phyloP scores from a whole-genome alignment of 1,139 yeast species.

The Pichia sp. region DNA sequence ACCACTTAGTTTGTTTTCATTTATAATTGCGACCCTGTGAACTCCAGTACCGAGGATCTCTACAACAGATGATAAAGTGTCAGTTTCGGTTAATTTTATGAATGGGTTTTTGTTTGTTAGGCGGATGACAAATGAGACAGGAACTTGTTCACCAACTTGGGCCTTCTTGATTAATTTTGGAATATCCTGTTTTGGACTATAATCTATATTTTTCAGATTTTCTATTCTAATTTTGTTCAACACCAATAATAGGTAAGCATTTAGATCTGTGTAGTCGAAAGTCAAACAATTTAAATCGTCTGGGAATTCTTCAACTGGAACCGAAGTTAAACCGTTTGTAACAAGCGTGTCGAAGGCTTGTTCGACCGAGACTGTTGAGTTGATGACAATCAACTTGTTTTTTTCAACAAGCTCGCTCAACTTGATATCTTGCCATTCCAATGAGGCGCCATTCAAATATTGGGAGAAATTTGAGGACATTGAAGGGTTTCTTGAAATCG shows the following conservation, averaged over 20 bases:
- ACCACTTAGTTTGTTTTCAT: constrained; percentile 57
- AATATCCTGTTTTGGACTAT: constrained; percentile 32
- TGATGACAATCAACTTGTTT: constrained; percentile 69
- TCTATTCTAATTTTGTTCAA: constrained; percentile 34
- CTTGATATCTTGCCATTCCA: constrained; percentile 72
- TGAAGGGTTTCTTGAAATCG: constrained; percentile 32
- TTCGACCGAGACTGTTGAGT: constrained; percentile 66
- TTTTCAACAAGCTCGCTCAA: constrained; percentile 72
- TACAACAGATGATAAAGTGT: constrained; percentile 66
- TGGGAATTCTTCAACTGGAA: constrained; percentile 64
- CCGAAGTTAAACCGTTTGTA: constrained; percentile 68
- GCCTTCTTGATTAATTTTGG: constrained; percentile 43
- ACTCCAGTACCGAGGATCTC: constrained; percentile 89
- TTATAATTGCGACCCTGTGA: constrained; percentile 82
- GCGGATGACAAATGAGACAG: constrained; percentile 72
- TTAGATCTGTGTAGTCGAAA: constrained; percentile 88
- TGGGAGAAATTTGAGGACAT: constrained; percentile 27
- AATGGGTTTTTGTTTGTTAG: constrained; percentile 86
- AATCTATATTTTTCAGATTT: constrained; percentile 28
- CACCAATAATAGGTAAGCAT: constrained; percentile 52
- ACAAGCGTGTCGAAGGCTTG: constrained; percentile 78
- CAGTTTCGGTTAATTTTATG: constrained; percentile 64
- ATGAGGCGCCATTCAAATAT: constrained; percentile 25
- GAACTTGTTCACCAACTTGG: constrained; percentile 65
- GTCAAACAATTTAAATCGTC: constrained; percentile 66